These are phyloP conservation scores for Picochlorum sp. DNA, from an alignment of 139 green algal genomes.

Conservation along the genomic window DNA sequence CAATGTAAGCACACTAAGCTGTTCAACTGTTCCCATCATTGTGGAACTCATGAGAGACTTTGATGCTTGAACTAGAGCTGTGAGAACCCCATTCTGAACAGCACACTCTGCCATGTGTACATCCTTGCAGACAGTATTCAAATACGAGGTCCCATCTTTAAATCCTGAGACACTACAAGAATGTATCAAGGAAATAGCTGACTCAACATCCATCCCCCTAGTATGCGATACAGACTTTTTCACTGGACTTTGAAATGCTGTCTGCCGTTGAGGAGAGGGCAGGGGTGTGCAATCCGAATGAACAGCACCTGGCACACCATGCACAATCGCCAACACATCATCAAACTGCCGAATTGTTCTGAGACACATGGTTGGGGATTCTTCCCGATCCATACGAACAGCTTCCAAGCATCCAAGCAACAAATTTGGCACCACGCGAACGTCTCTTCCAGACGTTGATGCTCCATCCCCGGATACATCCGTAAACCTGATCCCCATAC, in stretches of 20 bases:
- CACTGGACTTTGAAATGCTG: slow-evolving; percentile 9
- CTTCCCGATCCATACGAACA: too few species aligned
- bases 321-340: slow-evolving; percentile 10
- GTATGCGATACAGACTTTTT: slow-evolving; percentile 12
- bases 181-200: slow-evolving; percentile 10
- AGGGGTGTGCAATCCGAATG: neutral
- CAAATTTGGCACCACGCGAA: neutral
- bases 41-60: slow-evolving; percentile 15
- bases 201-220: neutral
- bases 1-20: slow-evolving; percentile 11
- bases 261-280: too few species aligned
- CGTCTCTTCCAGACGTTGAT: too few species aligned
- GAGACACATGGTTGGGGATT: slow-evolving; percentile 9
- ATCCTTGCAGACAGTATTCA: slow-evolving; percentile 9
- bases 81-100: slow-evolving; percentile 10
- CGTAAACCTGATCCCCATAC: neutral
- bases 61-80: slow-evolving; percentile 20
- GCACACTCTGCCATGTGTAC: neutral
- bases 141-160: slow-evolving; percentile 20
- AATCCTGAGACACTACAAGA: slow-evolving; percentile 5
- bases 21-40: slow-evolving; percentile 23
- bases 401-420: slow-evolving; percentile 3
- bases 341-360: slow-evolving; percentile 17
- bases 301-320: neutral
- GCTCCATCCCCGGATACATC: neutral